phyloP scores from a whole-genome alignment of 1,139 yeast species.

The Sporopachydermia cereana region DNA sequence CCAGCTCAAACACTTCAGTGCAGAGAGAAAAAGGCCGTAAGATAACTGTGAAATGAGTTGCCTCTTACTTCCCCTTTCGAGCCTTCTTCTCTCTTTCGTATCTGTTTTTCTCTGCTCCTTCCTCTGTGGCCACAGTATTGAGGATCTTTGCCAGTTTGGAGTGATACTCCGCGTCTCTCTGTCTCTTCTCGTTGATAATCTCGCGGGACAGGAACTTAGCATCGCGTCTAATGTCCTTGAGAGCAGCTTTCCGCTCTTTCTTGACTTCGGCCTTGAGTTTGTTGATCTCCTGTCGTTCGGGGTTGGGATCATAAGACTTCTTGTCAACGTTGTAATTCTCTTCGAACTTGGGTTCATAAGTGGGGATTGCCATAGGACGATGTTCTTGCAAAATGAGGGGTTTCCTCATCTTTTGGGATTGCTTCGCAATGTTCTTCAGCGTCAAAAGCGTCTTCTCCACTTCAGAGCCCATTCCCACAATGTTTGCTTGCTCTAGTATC shows the following conservation, averaged over 20 bases:
- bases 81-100: conserved; percentile 76
- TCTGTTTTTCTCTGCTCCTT: conserved; percentile 88
- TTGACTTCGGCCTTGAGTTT: conserved; percentile 79
- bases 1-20: too few relatives aligned
- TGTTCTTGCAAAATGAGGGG: conserved; percentile 87
- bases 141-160: conserved; percentile 79
- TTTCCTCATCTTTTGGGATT: conserved; percentile 40
- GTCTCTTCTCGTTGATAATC: conserved; percentile 67
- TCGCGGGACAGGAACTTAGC: conserved; percentile 80
- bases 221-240: conserved; percentile 87
- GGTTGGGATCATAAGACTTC: conserved; percentile 79
- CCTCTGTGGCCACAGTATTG: conserved; percentile 79
- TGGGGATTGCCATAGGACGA: conserved; percentile 72
- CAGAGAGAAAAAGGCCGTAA: too few relatives aligned
- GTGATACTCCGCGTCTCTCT: conserved; percentile 69
- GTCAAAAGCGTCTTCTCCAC: conserved; percentile 9
- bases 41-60: too few relatives aligned
- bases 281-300: conserved; percentile 67
- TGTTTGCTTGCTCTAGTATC: conserved; percentile 1
- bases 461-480: neutral
- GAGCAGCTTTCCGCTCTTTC: conserved; percentile 80
- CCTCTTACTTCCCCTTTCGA: conserved; percentile 41
- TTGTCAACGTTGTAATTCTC: conserved; percentile 93
- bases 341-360: conserved; percentile 85
- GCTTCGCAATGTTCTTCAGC: conserved; percentile 37